Percentiles rank a stretch among this genome's conserved stretches.
Conservation (phyloP, 208 protist species). For the Porcisia deanei region DNA sequence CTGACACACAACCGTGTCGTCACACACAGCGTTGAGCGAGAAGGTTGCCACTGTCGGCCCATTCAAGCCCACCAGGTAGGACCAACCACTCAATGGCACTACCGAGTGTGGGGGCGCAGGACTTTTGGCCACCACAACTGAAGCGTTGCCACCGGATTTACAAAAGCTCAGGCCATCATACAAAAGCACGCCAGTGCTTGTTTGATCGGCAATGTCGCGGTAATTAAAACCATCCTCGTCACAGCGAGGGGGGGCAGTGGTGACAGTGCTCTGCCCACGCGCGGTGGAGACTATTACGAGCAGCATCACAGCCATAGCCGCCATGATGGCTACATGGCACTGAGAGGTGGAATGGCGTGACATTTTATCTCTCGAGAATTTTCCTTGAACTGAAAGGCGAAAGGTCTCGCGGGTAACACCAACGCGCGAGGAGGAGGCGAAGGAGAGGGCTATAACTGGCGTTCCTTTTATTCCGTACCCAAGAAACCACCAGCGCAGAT, state of each 20-base stretch:
- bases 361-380: background rate
- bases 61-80: slow-evolving; percentile 34
- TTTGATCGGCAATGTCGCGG: background rate
- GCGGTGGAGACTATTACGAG: slow-evolving; percentile 14
- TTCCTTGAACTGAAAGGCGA: background rate
- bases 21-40: slow-evolving; percentile 46
- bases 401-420: background rate
- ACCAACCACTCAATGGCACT: slow-evolving; percentile 40
- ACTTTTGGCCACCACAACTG: slow-evolving; percentile 17
- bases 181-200: background rate
- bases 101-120: slow-evolving; percentile 19
- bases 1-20: slow-evolving; percentile 36
- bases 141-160: slow-evolving; percentile 1
- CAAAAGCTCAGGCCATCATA: slow-evolving; percentile 19
- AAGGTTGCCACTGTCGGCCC: slow-evolving; percentile 25
- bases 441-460: too few species aligned
- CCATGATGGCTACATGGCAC: background rate
- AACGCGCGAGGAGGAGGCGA: background rate
- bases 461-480: background rate
- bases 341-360: background rate
- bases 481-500: background rate
- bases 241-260: slow-evolving; percentile 9
- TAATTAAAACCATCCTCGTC: slow-evolving; percentile 10
- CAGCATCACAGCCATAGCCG: slow-evolving; percentile 17
- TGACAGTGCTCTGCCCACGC: slow-evolving; percentile 5